Conservation (phyloP, 148 eudicot species). For the Limonium bicolor region DNA sequence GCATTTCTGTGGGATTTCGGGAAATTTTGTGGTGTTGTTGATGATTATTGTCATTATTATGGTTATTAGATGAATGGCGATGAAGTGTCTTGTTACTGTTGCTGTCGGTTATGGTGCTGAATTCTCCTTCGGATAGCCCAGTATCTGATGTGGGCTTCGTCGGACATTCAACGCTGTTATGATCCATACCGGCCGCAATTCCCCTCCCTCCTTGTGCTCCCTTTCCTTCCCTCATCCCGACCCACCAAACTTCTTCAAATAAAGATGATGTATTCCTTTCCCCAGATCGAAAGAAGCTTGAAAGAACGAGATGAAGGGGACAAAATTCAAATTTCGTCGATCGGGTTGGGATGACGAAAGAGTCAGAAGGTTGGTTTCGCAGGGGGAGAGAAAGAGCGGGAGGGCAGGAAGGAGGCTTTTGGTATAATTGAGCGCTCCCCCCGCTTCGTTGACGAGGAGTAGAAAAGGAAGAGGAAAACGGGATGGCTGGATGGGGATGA, state of each 20-base stretch:
- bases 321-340: not conserved
- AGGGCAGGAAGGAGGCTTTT: not conserved
- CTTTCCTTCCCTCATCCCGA: not conserved
- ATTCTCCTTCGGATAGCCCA: not conserved
- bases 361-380: not conserved
- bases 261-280: no score
- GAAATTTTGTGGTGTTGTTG: not conserved
- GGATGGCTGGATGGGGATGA: not conserved
- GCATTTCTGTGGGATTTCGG: not conserved
- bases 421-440: no score
- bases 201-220: not conserved
- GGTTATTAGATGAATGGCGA: no score
- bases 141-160: not conserved
- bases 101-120: not conserved
- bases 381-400: not conserved
- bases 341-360: not conserved
- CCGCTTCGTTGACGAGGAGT: no score
- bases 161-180: constrained; percentile 3
- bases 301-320: not conserved
- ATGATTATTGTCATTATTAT: constrained; percentile 2
- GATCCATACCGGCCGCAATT: not conserved
- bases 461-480: not conserved
- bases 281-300: not conserved
- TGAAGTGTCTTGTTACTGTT: no score
- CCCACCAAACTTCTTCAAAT: not conserved